Conservation (phyloP, 2,329 filamentous ascomycete species). For the Neopestalotiopsis clavispora region DNA sequence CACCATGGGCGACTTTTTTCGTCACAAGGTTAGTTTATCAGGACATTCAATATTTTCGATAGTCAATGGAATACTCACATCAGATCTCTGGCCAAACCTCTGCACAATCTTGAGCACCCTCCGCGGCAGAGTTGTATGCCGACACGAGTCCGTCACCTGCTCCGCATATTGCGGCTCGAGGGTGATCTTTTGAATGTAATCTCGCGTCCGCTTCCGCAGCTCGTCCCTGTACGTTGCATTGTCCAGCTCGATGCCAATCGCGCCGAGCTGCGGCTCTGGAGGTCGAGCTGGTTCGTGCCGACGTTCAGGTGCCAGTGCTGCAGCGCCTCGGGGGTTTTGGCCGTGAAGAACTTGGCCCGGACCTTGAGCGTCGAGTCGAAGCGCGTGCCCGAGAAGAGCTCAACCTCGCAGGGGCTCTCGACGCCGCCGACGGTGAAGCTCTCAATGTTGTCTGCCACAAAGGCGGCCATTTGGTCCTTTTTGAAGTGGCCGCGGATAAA, state of each 20-base stretch:
- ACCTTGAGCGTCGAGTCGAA: slow-evolving; percentile 53
- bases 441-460: slow-evolving; percentile 54
- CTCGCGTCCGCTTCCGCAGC: slow-evolving; percentile 49
- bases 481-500: slow-evolving; percentile 57
- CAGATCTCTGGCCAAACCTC: slow-evolving; percentile 49
- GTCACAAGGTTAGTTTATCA: neutral
- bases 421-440: slow-evolving; percentile 47
- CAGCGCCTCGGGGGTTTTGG: slow-evolving; percentile 51
- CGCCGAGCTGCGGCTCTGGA: slow-evolving; percentile 48
- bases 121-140: slow-evolving; percentile 49
- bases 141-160: slow-evolving; percentile 54
- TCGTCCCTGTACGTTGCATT: slow-evolving; percentile 48
- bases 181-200: slow-evolving; percentile 54
- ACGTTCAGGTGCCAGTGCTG: slow-evolving; percentile 55
- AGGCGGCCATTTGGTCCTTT: slow-evolving; percentile 53
- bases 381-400: slow-evolving; percentile 51
- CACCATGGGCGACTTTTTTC: slow-evolving; percentile 50
- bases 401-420: slow-evolving; percentile 47
- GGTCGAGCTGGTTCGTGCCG: slow-evolving; percentile 41
- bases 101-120: slow-evolving; percentile 54
- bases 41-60: neutral
- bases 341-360: slow-evolving; percentile 56
- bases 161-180: slow-evolving; percentile 53
- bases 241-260: slow-evolving; percentile 55
- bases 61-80: slow-evolving; percentile 37